These are phyloP conservation scores for Epichloe aotearoae DNA, from an alignment of 2,329 filamentous ascomycete genomes.

Conservation along the genomic window DNA sequence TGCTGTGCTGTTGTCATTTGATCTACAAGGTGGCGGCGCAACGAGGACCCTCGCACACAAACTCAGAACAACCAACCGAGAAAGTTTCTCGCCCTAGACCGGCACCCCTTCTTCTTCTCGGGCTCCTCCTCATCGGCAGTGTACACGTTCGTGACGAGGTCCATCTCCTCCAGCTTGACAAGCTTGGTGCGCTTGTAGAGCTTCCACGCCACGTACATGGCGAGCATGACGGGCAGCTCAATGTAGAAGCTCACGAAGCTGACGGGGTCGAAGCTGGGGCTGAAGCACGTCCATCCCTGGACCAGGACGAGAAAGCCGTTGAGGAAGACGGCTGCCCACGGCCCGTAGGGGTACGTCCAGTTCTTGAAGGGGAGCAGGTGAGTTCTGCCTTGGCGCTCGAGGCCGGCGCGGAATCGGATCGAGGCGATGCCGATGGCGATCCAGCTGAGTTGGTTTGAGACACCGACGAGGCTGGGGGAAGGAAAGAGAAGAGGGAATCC, in stretches of 20 bases:
- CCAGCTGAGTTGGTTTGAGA: constrained; percentile 56
- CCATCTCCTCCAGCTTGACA: constrained; percentile 43
- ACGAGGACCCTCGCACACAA: too few species aligned
- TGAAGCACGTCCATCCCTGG: constrained; percentile 52
- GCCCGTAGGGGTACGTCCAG: constrained; percentile 52
- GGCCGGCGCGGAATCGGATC: constrained; percentile 47
- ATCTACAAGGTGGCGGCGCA: too few species aligned
- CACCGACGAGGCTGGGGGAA: constrained; percentile 42
- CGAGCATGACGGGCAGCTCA: constrained; percentile 45
- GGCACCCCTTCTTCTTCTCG: constrained; percentile 31
- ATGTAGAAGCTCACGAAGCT: constrained; percentile 53
- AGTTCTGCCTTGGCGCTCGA: constrained; percentile 44
- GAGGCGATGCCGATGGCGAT: constrained; percentile 50
- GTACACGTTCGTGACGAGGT: constrained; percentile 49
- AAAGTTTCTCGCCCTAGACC: constrained; percentile 18
- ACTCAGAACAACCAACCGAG: constrained; percentile 22
- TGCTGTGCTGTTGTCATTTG: too few species aligned
- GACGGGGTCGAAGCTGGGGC: constrained; percentile 41
- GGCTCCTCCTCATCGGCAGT: constrained; percentile 25
- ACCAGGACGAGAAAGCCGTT: constrained; percentile 48
- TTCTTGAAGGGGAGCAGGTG: constrained; percentile 50
- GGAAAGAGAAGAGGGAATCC: background rate
- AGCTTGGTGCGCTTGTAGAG: constrained; percentile 49
- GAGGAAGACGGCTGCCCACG: constrained; percentile 40
- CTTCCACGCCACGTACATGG: constrained; percentile 62